Evolutionary conservation across 805 yeast genomes (phyloP).

Genomic region (Tetrapisispora arboricola): DNA sequence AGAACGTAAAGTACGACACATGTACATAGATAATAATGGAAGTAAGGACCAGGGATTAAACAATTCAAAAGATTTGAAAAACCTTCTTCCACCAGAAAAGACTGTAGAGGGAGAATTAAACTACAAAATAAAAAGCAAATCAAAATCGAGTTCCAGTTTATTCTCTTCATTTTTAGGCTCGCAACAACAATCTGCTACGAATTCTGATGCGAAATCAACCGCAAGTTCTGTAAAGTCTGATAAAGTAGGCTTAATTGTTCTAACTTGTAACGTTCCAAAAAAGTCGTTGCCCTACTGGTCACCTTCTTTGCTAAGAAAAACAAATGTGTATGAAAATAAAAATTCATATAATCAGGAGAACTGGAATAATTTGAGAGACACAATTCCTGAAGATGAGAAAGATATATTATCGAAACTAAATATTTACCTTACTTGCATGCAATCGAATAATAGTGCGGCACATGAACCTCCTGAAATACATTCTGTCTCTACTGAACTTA

Average conservation of each 20-base stretch:
- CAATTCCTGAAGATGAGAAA: slow-evolving; percentile 24
- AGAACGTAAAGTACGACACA: slow-evolving; percentile 22
- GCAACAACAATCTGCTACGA: slow-evolving; percentile 5
- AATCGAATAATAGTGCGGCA: slow-evolving; percentile 24
- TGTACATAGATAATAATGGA: slow-evolving; percentile 9
- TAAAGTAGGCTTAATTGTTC: slow-evolving; percentile 26
- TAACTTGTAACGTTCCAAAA: slow-evolving; percentile 26
- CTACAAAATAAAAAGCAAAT: slow-evolving; percentile 18
- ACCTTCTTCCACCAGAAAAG: slow-evolving; percentile 6
- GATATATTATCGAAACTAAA: slow-evolving; percentile 14
- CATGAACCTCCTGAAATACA: slow-evolving; percentile 27
- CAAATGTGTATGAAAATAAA: slow-evolving; percentile 28
- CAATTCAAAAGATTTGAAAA: slow-evolving; percentile 10
- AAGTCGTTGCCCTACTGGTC: slow-evolving; percentile 31
- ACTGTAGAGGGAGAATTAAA: slow-evolving; percentile 23
- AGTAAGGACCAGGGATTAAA: not conserved
- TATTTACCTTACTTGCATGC: slow-evolving; percentile 26
- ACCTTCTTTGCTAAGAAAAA: slow-evolving; percentile 30
- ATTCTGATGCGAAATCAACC: not conserved
- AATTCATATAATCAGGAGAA: slow-evolving; percentile 30
- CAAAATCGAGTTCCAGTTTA: slow-evolving; percentile 12
- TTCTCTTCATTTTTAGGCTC: slow-evolving; percentile 19
- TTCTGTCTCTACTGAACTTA: slow-evolving; percentile 22
- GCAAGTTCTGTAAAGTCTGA: not conserved
- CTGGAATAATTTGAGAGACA: slow-evolving; percentile 21